Base-by-base conservation (phyloP, 148 eudicot genomes). In the Vaccinium myrtillus region DNA sequence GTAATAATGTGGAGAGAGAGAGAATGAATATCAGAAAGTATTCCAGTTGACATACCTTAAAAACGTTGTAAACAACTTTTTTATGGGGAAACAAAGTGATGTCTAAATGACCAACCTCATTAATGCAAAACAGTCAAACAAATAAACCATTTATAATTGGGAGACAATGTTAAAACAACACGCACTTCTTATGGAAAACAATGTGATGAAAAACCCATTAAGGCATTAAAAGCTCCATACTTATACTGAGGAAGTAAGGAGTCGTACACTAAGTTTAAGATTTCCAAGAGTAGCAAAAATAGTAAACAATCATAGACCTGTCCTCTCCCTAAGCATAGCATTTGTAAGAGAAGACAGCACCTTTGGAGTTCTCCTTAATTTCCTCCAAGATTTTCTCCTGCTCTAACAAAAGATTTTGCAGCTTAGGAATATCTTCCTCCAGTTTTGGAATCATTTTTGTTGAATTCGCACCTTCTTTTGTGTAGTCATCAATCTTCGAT, bases 301-400 rank as follows among this genome's bases (percentile, higher is more conserved):
- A 78, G 15, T 25, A 69, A 49, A 67, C 15, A 21, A 49, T 49
- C 81, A 13, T 39, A 23, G 10, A 32, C 19, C 19, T 0, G 74
- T 12, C 18, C 49, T 21, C 78, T 14, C 77, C n/a, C 9, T 30
- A 6, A 46, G 74, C n/a, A 59, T 7, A 39, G 36, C 75, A 56
- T 32, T 74, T 50, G 48, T 36, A 61, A 79, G 81, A 73, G 1
- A 78, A 76, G 51, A 69, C 55, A 8, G 43, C 70, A 97, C 99
- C 98, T 94, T 91, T 97, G 48, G 96, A 86, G 74, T 87, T 91
- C 73, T 97, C 96, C 69, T 88, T 93, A 53, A 95, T 87, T 87
- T 93, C 94, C 85, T 97, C 99, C 80, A 97, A 77, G 43, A 94
- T 83, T 77, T 92, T 93, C 87, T 96, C 98, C 86, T 95, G 98